Percentiles rank a stretch among this genome's conserved stretches.
These are phyloP conservation scores for Trichoderma endophyticum DNA, from an alignment of 2,329 filamentous ascomycete species.

Conservation along the genomic window DNA sequence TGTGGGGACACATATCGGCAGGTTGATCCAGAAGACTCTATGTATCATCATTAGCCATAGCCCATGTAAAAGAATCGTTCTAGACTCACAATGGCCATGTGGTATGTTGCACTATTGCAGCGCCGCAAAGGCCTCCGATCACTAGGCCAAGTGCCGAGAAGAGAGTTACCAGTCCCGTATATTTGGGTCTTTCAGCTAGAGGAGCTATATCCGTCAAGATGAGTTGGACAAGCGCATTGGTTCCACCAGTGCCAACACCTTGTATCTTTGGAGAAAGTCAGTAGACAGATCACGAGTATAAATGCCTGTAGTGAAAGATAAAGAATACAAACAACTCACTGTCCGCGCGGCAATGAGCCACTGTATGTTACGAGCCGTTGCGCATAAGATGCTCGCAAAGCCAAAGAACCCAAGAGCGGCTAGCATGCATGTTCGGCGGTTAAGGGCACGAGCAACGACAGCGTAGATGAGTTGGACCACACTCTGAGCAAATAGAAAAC, in stretches of 20 bases:
- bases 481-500: not conserved
- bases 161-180: constrained; percentile 32
- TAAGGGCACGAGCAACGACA: not conserved
- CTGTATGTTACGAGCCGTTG: not conserved
- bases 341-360: not conserved
- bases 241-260: constrained; percentile 30
- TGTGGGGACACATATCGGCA: not conserved
- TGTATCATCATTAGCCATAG: not conserved
- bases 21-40: not conserved
- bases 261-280: constrained; percentile 32
- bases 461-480: not conserved
- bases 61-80: constrained; percentile 35
- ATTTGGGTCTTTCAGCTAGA: constrained; percentile 41
- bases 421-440: not conserved
- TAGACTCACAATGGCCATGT: constrained; percentile 39
- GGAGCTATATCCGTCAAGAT: constrained; percentile 43
- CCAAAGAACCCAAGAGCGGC: not conserved
- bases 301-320: no score
- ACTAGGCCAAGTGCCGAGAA: constrained; percentile 31
- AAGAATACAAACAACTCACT: not conserved
- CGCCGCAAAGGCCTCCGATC: constrained; percentile 29
- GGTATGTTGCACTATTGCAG: constrained; percentile 19
- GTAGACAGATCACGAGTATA: not conserved
- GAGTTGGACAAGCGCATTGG: constrained; percentile 29
- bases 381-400: not conserved